Evolutionary conservation across 225 moss, liverwort and hornwort genomes (phyloP).

Genomic region (Sphagnum contortum): DNA sequence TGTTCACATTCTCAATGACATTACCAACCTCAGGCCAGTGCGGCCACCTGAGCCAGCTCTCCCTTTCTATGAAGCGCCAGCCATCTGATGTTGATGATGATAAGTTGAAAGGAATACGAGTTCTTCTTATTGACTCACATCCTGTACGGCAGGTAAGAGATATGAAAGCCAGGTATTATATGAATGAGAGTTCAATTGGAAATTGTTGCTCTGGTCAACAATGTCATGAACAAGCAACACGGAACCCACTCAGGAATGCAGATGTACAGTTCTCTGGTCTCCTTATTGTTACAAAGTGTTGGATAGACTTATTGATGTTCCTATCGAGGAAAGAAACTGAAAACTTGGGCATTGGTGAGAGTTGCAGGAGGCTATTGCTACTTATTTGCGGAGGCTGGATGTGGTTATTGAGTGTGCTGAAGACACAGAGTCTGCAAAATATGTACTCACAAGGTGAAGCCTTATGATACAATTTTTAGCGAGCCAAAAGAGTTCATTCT

Average conservation of each 20-base stretch:
- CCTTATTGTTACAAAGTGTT: neutral
- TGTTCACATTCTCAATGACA: slow-evolving; percentile 63
- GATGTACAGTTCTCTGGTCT: too few species aligned
- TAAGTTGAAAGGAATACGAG: slow-evolving; percentile 48
- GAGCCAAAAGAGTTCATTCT: too few species aligned
- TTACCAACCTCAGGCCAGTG: too few species aligned
- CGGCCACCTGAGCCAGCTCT: too few species aligned
- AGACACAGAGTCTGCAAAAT: slow-evolving; percentile 32
- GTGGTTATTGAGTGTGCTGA: slow-evolving; percentile 46
- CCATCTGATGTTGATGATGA: slow-evolving; percentile 47
- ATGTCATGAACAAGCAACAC: too few species aligned
- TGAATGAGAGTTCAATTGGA: slow-evolving; percentile 24
- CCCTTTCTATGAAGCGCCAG: slow-evolving; percentile 11
- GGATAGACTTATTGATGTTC: neutral
- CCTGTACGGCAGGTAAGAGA: slow-evolving; percentile 67
- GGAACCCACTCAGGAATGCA: too few species aligned
- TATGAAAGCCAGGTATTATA: slow-evolving; percentile 17
- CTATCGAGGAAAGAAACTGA: neutral
- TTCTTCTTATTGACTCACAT: slow-evolving; percentile 69
- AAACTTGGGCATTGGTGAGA: neutral
- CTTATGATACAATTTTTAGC: too few species aligned
- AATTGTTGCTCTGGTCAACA: neutral
- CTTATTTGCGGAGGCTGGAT: slow-evolving; percentile 78
- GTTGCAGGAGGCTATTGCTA: slow-evolving; percentile 78
- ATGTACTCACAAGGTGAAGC: slow-evolving; percentile 38